These are phyloP conservation scores for Micromonas pusilla DNA, from an alignment of 139 green algal genomes.

Conservation along the genomic window DNA sequence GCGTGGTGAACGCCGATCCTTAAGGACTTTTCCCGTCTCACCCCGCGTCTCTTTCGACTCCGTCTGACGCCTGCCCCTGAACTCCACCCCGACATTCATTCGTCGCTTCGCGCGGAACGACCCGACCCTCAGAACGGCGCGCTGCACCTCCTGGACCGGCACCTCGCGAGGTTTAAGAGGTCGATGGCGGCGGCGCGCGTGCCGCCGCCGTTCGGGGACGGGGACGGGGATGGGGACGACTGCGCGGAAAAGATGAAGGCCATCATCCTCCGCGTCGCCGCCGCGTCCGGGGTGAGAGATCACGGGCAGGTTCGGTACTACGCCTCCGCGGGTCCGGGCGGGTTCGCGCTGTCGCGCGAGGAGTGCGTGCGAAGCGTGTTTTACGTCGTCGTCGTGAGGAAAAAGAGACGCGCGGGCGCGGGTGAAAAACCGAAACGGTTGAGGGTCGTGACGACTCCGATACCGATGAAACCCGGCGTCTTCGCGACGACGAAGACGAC, in stretches of 20 bases:
- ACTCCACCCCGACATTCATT: too few relatives aligned
- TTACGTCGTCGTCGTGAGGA: slow-evolving; percentile 1
- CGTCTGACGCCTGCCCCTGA: too few relatives aligned
- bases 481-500: slow-evolving; percentile 15
- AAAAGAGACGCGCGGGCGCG: too few relatives aligned
- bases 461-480: slow-evolving; percentile 18
- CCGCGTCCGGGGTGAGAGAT: not conserved
- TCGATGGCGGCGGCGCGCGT: not conserved
- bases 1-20: too few relatives aligned
- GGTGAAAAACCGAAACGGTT: too few relatives aligned
- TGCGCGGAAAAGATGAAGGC: not conserved
- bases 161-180: not conserved
- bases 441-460: not conserved
- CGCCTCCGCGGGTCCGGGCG: not conserved
- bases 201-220: not conserved
- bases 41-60: too few relatives aligned
- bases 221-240: not conserved
- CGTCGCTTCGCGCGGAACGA: too few relatives aligned
- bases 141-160: not conserved
- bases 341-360: not conserved
- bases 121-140: not conserved
- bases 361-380: not conserved
- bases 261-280: not conserved
- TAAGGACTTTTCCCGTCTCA: too few relatives aligned
- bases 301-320: slow-evolving; percentile 12